Evolutionary conservation across 352 stramenopile species (phyloP).

Genomic region (Salisapilia sapeloensis): DNA sequence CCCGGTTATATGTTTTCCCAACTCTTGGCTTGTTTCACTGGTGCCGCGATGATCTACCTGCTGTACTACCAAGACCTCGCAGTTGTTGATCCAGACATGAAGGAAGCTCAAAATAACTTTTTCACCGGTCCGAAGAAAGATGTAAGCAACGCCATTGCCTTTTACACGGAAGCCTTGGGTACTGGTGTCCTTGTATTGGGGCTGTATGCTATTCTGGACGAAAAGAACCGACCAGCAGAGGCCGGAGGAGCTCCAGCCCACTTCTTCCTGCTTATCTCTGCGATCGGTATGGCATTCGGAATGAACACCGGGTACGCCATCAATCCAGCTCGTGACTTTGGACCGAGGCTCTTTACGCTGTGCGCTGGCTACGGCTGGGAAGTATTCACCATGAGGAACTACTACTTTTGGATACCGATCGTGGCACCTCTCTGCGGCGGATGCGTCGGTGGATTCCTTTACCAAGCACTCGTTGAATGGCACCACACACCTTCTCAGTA

Average conservation of each 20-base stretch:
- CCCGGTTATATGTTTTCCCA: conserved; percentile 15
- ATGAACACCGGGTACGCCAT: conserved; percentile 22
- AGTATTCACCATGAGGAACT: conserved; percentile 17
- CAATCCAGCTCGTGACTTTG: conserved; percentile 31
- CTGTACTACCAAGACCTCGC: conserved; percentile 15
- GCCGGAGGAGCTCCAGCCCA: conserved; percentile 5
- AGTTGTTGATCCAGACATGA: conserved; percentile 6
- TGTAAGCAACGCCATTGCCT: conserved; percentile 10
- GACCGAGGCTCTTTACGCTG: conserved; percentile 16
- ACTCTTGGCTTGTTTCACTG: conserved; percentile 9
- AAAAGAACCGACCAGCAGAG: conserved; percentile 4
- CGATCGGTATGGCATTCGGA: conserved; percentile 19
- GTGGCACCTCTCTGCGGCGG: conserved; percentile 20
- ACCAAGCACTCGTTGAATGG: too few relatives aligned
- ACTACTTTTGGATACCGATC: conserved; percentile 42
- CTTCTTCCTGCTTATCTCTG: conserved; percentile 13
- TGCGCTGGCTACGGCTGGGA: conserved; percentile 21
- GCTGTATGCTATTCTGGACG: conserved; percentile 9
- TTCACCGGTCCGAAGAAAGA: conserved; percentile 10
- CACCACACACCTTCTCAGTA: too few relatives aligned
- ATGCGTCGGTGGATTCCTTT: too few relatives aligned
- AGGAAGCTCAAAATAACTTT: conserved; percentile 8
- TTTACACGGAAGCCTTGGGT: conserved; percentile 15
- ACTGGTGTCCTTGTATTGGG: conserved; percentile 10
- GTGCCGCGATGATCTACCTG: conserved; percentile 9